Evolutionary conservation across 2,329 filamentous ascomycete species (phyloP).

Genomic region (Aspergillus bombycis): DNA sequence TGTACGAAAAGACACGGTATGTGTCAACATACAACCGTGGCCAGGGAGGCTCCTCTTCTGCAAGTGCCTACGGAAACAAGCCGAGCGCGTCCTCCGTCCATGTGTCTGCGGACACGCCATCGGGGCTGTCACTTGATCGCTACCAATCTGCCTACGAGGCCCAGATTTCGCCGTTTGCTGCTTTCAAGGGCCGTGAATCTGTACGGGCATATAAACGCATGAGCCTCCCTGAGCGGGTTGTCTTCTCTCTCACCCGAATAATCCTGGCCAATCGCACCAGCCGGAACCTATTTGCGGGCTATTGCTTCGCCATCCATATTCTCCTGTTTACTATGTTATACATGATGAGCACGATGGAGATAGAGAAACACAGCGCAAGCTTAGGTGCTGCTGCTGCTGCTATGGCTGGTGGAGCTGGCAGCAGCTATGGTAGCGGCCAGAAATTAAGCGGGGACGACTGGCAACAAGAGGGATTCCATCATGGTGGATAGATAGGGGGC

Average conservation of each 20-base stretch:
- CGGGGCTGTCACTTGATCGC: conserved; percentile 73
- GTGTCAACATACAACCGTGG: conserved; percentile 88
- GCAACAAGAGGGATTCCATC: conserved; percentile 64
- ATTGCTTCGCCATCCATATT: conserved; percentile 85
- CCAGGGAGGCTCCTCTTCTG: conserved; percentile 62
- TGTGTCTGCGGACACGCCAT: conserved; percentile 61
- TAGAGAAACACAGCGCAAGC: conserved; percentile 64
- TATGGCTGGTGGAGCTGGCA: conserved; percentile 33
- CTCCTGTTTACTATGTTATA: conserved; percentile 86
- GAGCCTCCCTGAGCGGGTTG: conserved; percentile 84
- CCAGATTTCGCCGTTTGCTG: conserved; percentile 92
- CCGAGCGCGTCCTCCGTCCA: conserved; percentile 74
- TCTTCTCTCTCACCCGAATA: conserved; percentile 89
- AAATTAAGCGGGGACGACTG: conserved; percentile 57
- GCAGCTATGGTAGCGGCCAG: conserved; percentile 34
- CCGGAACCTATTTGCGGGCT: conserved; percentile 89
- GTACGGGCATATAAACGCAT: conserved; percentile 89
- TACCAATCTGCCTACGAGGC: conserved; percentile 94
- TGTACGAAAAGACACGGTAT: conserved; percentile 98
- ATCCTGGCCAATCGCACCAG: conserved; percentile 88
- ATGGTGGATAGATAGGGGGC: conserved; percentile 19
- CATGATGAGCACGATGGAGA: conserved; percentile 73
- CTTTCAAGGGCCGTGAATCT: conserved; percentile 91
- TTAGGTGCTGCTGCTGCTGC: conserved; percentile 42
- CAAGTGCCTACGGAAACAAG: conserved; percentile 64